Percentiles rank a stretch among this genome's conserved stretches.
phyloP scores from a whole-genome alignment of 345 rosid species.

The Ceriops decandra region DNA sequence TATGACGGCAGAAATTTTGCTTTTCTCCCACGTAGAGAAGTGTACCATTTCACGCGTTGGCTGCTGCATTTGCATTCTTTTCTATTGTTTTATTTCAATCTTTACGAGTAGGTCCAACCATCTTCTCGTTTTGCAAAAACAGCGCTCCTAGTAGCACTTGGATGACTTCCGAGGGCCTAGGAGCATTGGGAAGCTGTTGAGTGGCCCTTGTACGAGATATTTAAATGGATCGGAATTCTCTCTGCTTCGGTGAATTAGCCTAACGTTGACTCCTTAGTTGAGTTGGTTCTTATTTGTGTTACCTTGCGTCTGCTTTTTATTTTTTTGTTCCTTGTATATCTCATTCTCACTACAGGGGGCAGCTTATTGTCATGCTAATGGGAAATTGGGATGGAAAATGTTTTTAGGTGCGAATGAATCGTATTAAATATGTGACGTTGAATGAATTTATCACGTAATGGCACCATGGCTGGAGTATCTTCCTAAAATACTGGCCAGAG shows the following conservation, averaged over 20 bases:
- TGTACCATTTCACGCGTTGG: conserved; percentile 12
- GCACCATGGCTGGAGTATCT: no score
- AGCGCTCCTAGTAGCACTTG: not conserved
- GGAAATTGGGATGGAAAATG: no score
- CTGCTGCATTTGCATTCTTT: conserved; percentile 8
- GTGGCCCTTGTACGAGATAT: conserved; percentile 5
- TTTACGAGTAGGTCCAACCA: not conserved
- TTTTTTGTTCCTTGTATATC: no score
- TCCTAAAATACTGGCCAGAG: no score
- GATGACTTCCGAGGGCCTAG: not conserved
- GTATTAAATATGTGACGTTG: no score
- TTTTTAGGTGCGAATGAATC: no score
- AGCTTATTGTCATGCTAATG: no score
- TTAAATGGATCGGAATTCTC: not conserved
- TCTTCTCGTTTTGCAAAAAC: not conserved
- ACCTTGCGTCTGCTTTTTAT: no score
- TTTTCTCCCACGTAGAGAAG: conserved; percentile 19
- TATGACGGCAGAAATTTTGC: conserved; percentile 20
- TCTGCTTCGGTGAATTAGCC: not conserved
- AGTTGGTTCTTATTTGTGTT: not conserved
- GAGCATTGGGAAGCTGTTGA: not conserved
- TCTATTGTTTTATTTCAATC: not conserved
- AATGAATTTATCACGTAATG: no score
- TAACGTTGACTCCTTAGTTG: not conserved
- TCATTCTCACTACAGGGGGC: no score